Percentiles rank a stretch among this genome's conserved stretches.
Conservation (phyloP, 192 early-diverging fungal species). For the Backusella macrospora region DNA sequence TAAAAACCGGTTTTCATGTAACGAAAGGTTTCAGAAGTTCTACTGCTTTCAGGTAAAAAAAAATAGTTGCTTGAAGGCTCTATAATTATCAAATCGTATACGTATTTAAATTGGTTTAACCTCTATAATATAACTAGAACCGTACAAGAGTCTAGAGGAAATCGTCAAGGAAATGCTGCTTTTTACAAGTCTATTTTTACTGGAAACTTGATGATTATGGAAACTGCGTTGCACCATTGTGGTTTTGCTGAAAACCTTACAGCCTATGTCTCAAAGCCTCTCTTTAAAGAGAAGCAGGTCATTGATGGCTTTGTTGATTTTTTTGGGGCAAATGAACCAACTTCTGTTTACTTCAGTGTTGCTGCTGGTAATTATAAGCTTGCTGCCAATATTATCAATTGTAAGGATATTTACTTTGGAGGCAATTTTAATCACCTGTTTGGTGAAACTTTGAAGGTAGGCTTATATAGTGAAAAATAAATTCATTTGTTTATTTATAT, state of each 20-base stretch:
- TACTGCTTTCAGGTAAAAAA: slow-evolving; percentile 5
- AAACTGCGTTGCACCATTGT: neutral
- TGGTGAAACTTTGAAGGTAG: slow-evolving; percentile 28
- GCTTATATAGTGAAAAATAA: neutral
- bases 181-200: slow-evolving; percentile 16
- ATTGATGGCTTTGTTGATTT: slow-evolving; percentile 4
- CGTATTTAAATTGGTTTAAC: neutral
- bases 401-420: neutral
- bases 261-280: neutral
- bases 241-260: neutral
- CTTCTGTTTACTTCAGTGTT: slow-evolving; percentile 21
- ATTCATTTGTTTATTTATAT: neutral
- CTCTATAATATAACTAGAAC: slow-evolving; percentile 20
- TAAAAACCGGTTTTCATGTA: slow-evolving; percentile 22
- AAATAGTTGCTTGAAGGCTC: too few species aligned
- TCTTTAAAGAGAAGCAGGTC: slow-evolving; percentile 5
- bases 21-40: slow-evolving; percentile 17
- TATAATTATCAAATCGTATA: too few species aligned
- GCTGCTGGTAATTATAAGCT: slow-evolving; percentile 29
- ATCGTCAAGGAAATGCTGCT: slow-evolving; percentile 52
- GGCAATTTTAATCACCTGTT: slow-evolving; percentile 33
- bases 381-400: slow-evolving; percentile 8
- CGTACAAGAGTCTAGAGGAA: slow-evolving; percentile 60
- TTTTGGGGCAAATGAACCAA: neutral
- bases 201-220: neutral